Evolutionary conservation across 148 eudicot species (phyloP).

Genomic region (Gaultheria prostrata): DNA sequence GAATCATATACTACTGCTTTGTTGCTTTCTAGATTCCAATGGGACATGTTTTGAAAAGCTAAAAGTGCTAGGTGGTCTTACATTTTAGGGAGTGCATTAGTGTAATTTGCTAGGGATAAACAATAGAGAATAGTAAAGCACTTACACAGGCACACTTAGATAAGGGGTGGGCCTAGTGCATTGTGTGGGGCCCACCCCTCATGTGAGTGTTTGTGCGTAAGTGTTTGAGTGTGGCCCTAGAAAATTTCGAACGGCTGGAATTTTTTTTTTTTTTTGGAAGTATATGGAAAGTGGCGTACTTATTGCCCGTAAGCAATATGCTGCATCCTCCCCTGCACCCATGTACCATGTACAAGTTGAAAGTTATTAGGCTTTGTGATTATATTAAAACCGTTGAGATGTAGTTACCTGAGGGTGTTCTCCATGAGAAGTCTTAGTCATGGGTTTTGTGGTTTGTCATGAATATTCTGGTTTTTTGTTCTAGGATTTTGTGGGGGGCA

Average conservation of each 20-base stretch:
- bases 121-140: background rate
- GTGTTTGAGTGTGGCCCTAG: no score
- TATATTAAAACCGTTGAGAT: background rate
- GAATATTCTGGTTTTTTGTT: background rate
- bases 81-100: background rate
- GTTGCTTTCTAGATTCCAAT: background rate
- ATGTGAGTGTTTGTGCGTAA: no score
- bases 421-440: background rate
- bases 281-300: background rate
- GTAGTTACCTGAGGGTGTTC: background rate
- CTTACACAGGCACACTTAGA: no score
- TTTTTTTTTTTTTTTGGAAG: no score
- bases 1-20: background rate
- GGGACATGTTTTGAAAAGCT: background rate
- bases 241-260: no score
- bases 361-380: background rate
- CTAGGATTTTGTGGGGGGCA: background rate
- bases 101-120: background rate
- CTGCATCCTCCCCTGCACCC: background rate
- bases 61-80: background rate
- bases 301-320: background rate
- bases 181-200: no score
- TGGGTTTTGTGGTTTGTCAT: background rate
- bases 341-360: background rate
- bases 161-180: no score